Conservation (phyloP, 2,329 filamentous ascomycete genomes). For the Fusarium pseudonygamai region DNA sequence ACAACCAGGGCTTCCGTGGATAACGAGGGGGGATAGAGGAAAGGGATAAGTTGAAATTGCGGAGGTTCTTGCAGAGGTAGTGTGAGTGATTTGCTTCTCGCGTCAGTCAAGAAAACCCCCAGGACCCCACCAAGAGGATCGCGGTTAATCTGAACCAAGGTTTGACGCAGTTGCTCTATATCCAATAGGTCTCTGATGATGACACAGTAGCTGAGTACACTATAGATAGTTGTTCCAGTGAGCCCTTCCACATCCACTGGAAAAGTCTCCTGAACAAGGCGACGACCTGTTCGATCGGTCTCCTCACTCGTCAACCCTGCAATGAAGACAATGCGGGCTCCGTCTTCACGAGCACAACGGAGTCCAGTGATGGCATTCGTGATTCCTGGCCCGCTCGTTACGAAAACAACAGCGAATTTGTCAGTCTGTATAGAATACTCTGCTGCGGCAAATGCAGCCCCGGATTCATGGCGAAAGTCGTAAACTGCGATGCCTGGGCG, state of each 20-base stretch:
- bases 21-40: background rate
- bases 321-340: background rate
- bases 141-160: background rate
- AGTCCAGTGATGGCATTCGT: background rate
- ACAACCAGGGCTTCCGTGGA: background rate
- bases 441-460: background rate
- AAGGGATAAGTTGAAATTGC: background rate
- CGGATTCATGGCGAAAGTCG: background rate
- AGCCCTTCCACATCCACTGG: background rate
- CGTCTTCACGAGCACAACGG: background rate
- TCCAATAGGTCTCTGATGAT: background rate
- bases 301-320: background rate
- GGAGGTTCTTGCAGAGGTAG: background rate
- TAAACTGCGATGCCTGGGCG: background rate
- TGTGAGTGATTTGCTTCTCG: background rate
- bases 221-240: background rate
- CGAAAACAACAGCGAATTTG: background rate
- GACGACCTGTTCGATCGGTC: background rate
- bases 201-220: background rate
- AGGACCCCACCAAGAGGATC: background rate
- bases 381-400: background rate
- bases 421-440: background rate
- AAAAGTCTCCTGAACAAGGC: background rate
- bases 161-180: background rate
- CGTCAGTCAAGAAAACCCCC: background rate